Evolutionary conservation across 2,329 filamentous ascomycete genomes (phyloP).

Genomic region (Talaromyces amestolkiae): DNA sequence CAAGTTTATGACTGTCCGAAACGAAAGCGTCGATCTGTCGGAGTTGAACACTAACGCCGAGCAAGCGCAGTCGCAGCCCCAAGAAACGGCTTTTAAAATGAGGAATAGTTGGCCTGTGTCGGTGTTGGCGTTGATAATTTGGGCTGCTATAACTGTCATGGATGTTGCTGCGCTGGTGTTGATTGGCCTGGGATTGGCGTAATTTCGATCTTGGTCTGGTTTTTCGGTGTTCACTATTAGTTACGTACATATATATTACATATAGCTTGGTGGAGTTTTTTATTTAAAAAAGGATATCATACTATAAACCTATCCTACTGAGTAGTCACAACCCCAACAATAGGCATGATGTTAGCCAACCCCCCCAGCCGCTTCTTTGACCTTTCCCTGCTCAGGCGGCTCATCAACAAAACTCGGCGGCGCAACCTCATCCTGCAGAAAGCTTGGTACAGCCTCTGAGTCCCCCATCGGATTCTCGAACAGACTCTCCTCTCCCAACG

Average conservation of each 20-base stretch:
- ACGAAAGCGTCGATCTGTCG: constrained; percentile 36
- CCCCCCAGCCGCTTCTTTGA: constrained; percentile 72
- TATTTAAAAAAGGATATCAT: not conserved
- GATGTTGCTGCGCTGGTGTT: constrained; percentile 75
- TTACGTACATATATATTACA: not conserved
- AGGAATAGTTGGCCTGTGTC: constrained; percentile 67
- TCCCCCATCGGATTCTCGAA: constrained; percentile 62
- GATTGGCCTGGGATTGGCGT: constrained; percentile 54
- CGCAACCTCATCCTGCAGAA: constrained; percentile 81
- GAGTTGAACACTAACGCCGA: not conserved
- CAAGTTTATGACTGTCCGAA: constrained; percentile 72
- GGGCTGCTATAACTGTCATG: constrained; percentile 73
- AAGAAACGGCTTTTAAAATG: constrained; percentile 55
- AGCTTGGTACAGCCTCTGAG: constrained; percentile 69
- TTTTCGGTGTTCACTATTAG: not conserved
- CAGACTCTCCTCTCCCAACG: constrained; percentile 89
- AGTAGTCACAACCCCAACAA: not conserved
- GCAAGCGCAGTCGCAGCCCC: not conserved
- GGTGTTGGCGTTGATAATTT: constrained; percentile 60
- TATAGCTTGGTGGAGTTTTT: not conserved
- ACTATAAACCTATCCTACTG: not conserved
- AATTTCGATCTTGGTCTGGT: not conserved
- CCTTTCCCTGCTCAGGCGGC: constrained; percentile 70
- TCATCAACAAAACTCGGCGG: constrained; percentile 90
- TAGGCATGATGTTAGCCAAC: constrained; percentile 22